Evolutionary conservation across 306 rosid species (phyloP).

Genomic region (Corylus americana): DNA sequence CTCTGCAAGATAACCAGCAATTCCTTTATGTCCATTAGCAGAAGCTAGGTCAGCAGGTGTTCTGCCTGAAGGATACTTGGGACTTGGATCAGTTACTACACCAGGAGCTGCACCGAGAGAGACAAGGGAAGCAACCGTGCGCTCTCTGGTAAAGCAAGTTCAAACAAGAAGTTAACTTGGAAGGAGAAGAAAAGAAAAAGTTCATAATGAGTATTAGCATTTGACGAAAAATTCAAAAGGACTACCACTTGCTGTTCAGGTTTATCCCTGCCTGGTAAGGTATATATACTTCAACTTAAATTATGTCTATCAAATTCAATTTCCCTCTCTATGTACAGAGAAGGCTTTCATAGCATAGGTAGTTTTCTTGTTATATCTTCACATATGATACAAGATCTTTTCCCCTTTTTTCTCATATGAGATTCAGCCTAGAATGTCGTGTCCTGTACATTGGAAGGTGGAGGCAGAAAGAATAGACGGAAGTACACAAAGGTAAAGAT

Average conservation of each 20-base stretch:
- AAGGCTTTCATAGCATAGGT: not conserved
- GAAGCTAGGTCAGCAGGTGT: conserved; percentile 90
- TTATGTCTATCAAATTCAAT: not conserved
- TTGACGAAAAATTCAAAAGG: not conserved
- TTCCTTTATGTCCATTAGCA: conserved; percentile 81
- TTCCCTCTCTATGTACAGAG: not conserved
- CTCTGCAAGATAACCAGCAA: conserved; percentile 89
- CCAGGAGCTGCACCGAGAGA: conserved; percentile 84
- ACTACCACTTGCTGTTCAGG: conserved; percentile 1
- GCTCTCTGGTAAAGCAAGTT: conserved; percentile 57
- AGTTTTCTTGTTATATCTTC: conserved; percentile 1
- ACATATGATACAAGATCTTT: not conserved
- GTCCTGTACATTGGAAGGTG: not conserved
- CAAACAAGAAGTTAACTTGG: conserved; percentile 23
- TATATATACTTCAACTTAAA: not conserved
- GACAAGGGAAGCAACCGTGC: conserved; percentile 70
- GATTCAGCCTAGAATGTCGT: not conserved
- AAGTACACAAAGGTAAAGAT: not conserved
- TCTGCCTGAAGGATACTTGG: conserved; percentile 59
- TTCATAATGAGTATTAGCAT: not conserved
- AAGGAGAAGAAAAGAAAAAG: conserved; percentile 12
- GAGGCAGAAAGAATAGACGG: not conserved
- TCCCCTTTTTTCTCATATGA: not conserved
- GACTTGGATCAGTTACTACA: conserved; percentile 69
- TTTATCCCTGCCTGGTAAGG: not conserved